Base-by-base conservation (phyloP, 108 stramenopile genomes). In the Discostella pseudostelligera region DNA sequence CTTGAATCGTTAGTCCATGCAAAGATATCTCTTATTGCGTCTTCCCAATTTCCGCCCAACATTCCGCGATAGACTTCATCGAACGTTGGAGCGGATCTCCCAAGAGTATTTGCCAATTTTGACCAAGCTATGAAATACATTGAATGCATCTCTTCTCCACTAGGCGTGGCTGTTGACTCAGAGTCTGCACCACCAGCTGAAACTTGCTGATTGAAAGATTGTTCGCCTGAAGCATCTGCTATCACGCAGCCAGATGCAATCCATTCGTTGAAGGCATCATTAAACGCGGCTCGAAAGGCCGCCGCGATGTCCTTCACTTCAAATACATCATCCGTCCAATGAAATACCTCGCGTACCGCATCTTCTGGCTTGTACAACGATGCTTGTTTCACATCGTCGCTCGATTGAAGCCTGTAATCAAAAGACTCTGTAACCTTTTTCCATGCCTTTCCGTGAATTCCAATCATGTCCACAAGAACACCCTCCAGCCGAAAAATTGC, bases 401-500 rank as follows among this genome's bases (percentile, higher is more conserved):
- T 43, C 1, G 70, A 53, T 19, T 79, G 82, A 16, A 74, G 60
- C 44, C 60, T 51, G 37, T 83, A 84, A 10, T 65, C 78, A 59
- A 71, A 70, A 3, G 55, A 51, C 53, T 84, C 83, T 7, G 86
- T 82, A n/a, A 85, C 83, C 42, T 74, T 76, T 47, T 79, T 79
- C 90, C 90, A 92, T 13, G 80, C 84, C 69, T 81, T 70, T 36
- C 67, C 61, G 9, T 88, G 81, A 44, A 92, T 55, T 21, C 86
- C 87, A 21, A 81, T 79, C 17, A 86, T 59, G 62, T 92, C 90
- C 4, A 89, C 84, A 12, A 87, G 59, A 9, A 86, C 82, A 6
- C 90, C 90, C 58, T 92, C 90, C 20, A 92, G 64, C 45, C 90
- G 62, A 49, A 92, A 89, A 11, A 92, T 80, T 4, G 87, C 87